Evolutionary conservation across 2,329 filamentous ascomycete species (phyloP).

Genomic region (Graphium sp.): DNA sequence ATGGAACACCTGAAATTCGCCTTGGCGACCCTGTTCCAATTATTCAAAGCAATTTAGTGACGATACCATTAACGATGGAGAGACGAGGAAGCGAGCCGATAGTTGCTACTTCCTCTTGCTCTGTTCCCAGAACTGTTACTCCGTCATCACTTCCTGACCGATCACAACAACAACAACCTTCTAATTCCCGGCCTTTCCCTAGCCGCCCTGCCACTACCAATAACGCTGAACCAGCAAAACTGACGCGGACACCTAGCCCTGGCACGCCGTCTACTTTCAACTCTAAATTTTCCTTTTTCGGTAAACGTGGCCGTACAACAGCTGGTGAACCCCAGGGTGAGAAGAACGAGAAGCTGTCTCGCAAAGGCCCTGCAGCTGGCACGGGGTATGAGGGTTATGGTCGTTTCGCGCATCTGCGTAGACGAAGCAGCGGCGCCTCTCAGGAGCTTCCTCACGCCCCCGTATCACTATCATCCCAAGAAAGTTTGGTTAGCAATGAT

Average conservation of each 20-base stretch:
- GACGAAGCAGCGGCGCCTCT: constrained; percentile 47
- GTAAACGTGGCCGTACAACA: constrained; percentile 32
- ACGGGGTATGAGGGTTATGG: constrained; percentile 86
- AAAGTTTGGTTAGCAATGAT: constrained; percentile 32
- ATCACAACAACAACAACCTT: constrained; percentile 10
- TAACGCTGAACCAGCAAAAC: constrained; percentile 7
- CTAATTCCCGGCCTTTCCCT: constrained; percentile 8
- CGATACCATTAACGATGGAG: constrained; percentile 25
- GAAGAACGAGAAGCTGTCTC: constrained; percentile 38
- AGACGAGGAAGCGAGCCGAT: constrained; percentile 24
- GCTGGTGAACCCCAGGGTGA: constrained; percentile 18
- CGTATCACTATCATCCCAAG: constrained; percentile 30
- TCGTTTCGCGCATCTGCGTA: constrained; percentile 40
- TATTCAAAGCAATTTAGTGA: constrained; percentile 45
- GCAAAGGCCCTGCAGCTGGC: constrained; percentile 76
- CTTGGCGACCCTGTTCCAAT: constrained; percentile 31
- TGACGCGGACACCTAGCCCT: constrained; percentile 32
- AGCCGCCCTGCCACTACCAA: constrained; percentile 9
- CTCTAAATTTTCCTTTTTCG: constrained; percentile 63
- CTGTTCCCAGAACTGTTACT: constrained; percentile 16
- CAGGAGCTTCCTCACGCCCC: constrained; percentile 26
- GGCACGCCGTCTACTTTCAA: constrained; percentile 35
- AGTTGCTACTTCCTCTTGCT: constrained; percentile 12
- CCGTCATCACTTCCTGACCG: constrained; percentile 15
- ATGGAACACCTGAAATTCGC: constrained; percentile 48